phyloP scores from a whole-genome alignment of 2,329 filamentous ascomycete species.

The Ambrosiella xylebori region DNA sequence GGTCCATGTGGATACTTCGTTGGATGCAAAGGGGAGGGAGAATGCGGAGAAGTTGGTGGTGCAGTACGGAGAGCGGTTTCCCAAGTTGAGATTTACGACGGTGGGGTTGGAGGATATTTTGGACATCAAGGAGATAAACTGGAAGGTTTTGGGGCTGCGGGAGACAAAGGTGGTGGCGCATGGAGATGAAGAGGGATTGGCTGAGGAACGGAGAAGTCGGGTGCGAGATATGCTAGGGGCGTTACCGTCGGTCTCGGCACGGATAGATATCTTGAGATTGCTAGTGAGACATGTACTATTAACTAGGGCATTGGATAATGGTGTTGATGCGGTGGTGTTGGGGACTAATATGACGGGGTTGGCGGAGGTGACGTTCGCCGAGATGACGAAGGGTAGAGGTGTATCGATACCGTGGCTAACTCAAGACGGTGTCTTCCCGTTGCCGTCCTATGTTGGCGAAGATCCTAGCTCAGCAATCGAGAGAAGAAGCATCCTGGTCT shows the following conservation, averaged over 20 bases:
- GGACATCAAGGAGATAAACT: slow-evolving; percentile 32
- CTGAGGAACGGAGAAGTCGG: slow-evolving; percentile 17
- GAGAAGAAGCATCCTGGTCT: slow-evolving; percentile 27
- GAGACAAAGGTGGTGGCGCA: not conserved
- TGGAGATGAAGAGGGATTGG: not conserved
- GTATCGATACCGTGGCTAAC: slow-evolving; percentile 68
- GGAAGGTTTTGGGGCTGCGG: slow-evolving; percentile 26
- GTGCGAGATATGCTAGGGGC: slow-evolving; percentile 39
- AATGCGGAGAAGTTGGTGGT: slow-evolving; percentile 29
- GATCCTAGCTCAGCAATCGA: slow-evolving; percentile 16
- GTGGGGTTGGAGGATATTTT: slow-evolving; percentile 49
- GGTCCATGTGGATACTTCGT: slow-evolving; percentile 34
- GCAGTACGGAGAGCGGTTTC: slow-evolving; percentile 42
- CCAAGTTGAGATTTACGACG: slow-evolving; percentile 44
- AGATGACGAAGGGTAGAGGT: slow-evolving; percentile 82
- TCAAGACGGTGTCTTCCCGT: slow-evolving; percentile 46
- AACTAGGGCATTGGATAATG: slow-evolving; percentile 38
- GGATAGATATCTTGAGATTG: slow-evolving; percentile 53
- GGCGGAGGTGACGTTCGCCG: slow-evolving; percentile 68
- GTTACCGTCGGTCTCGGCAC: slow-evolving; percentile 57
- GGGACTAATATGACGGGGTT: slow-evolving; percentile 77
- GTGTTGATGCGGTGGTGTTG: slow-evolving; percentile 57
- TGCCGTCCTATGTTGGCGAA: slow-evolving; percentile 18
- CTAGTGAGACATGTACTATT: slow-evolving; percentile 58
- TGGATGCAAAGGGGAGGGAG: slow-evolving; percentile 20